Evolutionary conservation across 768 basidiomycete genomes (phyloP).

Genomic region (Clitopilus hobsonii): DNA sequence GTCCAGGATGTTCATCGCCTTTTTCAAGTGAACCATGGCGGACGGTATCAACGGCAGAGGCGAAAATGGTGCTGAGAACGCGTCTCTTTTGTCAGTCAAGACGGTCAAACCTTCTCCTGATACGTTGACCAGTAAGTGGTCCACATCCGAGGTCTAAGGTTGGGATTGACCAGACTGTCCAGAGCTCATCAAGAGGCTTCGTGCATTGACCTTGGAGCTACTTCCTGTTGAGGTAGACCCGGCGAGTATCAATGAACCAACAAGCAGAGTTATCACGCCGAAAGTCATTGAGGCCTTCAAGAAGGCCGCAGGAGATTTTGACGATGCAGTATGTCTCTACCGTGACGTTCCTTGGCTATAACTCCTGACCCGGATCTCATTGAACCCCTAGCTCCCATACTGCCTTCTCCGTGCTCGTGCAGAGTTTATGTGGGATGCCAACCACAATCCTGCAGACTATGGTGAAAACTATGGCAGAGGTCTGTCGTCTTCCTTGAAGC

Average conservation of each 20-base stretch:
- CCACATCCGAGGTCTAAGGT: not conserved
- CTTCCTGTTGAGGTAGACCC: conserved; percentile 79
- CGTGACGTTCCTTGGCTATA: conserved; percentile 1
- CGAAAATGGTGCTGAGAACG: conserved; percentile 35
- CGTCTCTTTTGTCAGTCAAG: conserved; percentile 38
- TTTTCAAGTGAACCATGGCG: conserved; percentile 24
- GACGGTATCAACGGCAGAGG: conserved; percentile 16
- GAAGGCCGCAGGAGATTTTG: conserved; percentile 83
- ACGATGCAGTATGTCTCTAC: conserved; percentile 62
- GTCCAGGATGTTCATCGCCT: not conserved
- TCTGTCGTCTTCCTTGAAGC: conserved; percentile 19
- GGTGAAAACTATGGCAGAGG: conserved; percentile 83
- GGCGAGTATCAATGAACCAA: conserved; percentile 63
- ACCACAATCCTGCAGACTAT: conserved; percentile 78
- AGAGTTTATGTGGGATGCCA: conserved; percentile 80
- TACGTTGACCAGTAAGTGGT: conserved; percentile 65
- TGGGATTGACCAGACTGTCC: not conserved
- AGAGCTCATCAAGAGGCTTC: conserved; percentile 81
- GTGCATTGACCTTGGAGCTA: conserved; percentile 68
- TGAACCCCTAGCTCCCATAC: conserved; percentile 61
- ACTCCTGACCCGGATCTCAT: not conserved
- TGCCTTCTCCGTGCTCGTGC: conserved; percentile 72
- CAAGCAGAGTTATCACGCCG: conserved; percentile 80
- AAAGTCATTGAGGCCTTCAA: conserved; percentile 72
- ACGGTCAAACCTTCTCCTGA: conserved; percentile 60